phyloP scores from a whole-genome alignment of 2,329 filamentous ascomycete species.

The Bipolaris oryzae region DNA sequence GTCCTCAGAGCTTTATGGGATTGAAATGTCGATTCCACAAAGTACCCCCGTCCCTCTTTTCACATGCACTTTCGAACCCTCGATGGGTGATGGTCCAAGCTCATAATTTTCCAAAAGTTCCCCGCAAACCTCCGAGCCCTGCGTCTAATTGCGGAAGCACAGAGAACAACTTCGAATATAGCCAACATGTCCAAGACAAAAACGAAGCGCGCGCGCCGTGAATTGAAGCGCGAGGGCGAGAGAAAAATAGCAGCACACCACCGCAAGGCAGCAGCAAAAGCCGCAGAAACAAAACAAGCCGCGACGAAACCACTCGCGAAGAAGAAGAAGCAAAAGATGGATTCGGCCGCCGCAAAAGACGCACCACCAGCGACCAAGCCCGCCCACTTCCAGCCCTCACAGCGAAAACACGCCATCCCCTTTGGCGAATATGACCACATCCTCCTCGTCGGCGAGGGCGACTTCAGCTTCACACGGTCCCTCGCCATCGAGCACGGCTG shows the following conservation, averaged over 20 bases:
- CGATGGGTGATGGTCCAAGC: slow-evolving; percentile 28
- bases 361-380: slow-evolving; percentile 18
- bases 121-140: slow-evolving; percentile 30
- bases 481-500: slow-evolving; percentile 70
- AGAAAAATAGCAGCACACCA: slow-evolving; percentile 37
- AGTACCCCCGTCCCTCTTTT: not conserved
- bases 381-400: slow-evolving; percentile 5
- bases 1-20: not conserved
- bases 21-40: not conserved
- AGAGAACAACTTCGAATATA: slow-evolving; percentile 1
- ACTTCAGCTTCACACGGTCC: slow-evolving; percentile 77
- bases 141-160: slow-evolving; percentile 7
- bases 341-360: slow-evolving; percentile 6
- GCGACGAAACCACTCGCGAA: slow-evolving; percentile 15
- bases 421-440: slow-evolving; percentile 71
- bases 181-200: slow-evolving; percentile 44
- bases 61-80: slow-evolving; percentile 18
- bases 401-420: slow-evolving; percentile 58
- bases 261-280: slow-evolving; percentile 32
- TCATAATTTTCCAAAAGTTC: slow-evolving; percentile 25
- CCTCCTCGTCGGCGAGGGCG: slow-evolving; percentile 77
- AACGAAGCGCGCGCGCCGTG: slow-evolving; percentile 41
- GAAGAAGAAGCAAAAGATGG: slow-evolving; percentile 25
- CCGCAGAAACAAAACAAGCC: slow-evolving; percentile 17
- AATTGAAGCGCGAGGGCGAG: slow-evolving; percentile 41